These are phyloP conservation scores for Endotrypanum monterogeii DNA, from an alignment of 208 protist genomes.

Conservation along the genomic window DNA sequence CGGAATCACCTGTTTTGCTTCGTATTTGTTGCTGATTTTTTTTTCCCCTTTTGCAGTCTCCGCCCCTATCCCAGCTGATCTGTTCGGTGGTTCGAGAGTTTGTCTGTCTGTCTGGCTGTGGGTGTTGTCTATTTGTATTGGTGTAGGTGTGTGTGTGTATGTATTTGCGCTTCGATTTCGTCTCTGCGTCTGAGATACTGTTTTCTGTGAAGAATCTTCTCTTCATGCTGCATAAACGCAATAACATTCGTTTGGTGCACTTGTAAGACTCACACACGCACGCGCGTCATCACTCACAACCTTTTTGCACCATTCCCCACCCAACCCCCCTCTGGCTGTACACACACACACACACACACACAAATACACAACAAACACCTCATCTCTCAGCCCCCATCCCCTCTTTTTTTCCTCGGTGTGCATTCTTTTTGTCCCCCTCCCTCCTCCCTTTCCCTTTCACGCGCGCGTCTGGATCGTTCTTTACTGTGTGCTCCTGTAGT, in stretches of 20 bases:
- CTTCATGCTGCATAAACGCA: too few species aligned
- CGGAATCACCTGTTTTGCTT: not conserved
- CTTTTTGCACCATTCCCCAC: not conserved
- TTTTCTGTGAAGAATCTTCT: too few species aligned
- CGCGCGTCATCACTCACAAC: too few species aligned
- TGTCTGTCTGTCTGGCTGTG: too few species aligned
- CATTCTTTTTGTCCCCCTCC: not conserved
- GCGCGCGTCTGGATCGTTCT: too few species aligned
- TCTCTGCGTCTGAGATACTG: too few species aligned
- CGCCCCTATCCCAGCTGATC: not conserved
- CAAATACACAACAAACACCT: not conserved
- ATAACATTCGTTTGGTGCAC: too few species aligned
- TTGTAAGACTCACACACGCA: too few species aligned
- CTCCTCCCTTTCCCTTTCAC: not conserved
- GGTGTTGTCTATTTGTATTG: too few species aligned
- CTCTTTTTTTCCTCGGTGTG: not conserved
- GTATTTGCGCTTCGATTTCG: too few species aligned
- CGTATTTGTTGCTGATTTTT: not conserved
- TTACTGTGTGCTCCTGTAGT: not conserved
- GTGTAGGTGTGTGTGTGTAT: too few species aligned
- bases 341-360: slow-evolving; percentile 1
- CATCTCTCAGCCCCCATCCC: not conserved
- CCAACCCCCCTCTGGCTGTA: not conserved
- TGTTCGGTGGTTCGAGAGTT: too few species aligned
- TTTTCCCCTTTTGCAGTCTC: not conserved